Percentiles rank a stretch among this genome's conserved stretches.
Evolutionary conservation across 1,284 basidiomycete genomes (phyloP).

Genomic region (Irpex sp.): DNA sequence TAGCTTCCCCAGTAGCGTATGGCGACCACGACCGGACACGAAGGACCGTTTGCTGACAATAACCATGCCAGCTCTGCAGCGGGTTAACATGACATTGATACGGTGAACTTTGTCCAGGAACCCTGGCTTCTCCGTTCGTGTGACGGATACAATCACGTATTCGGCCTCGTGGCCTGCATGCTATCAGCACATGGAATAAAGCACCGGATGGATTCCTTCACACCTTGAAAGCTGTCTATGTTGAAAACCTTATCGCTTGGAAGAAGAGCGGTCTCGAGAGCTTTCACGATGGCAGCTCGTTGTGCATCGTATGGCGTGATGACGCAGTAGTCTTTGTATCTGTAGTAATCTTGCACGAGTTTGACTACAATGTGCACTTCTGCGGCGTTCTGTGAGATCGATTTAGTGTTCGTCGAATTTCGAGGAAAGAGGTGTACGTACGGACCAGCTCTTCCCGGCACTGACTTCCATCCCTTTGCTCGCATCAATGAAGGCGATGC

Average conservation of each 20-base stretch:
- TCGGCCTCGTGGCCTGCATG: constrained; percentile 37
- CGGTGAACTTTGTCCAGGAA: constrained; percentile 35
- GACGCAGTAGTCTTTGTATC: constrained; percentile 30
- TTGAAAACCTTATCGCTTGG: constrained; percentile 37
- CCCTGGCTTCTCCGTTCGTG: constrained; percentile 34
- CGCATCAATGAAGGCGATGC: constrained; percentile 37
- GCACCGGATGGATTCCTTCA: neutral
- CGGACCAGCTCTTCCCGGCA: constrained; percentile 37
- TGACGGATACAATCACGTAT: constrained; percentile 38
- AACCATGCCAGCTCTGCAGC: constrained; percentile 38
- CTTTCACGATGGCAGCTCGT: constrained; percentile 30
- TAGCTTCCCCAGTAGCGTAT: constrained; percentile 32
- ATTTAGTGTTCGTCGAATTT: neutral
- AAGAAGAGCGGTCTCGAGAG: constrained; percentile 26
- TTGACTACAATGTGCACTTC: constrained; percentile 36
- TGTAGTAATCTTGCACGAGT: constrained; percentile 34
- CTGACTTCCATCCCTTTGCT: constrained; percentile 31
- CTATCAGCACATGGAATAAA: neutral
- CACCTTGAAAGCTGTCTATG: constrained; percentile 44
- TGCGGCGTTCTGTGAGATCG: constrained; percentile 31
- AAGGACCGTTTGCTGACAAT: constrained; percentile 35
- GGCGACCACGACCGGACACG: constrained; percentile 18
- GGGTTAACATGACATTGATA: constrained; percentile 43
- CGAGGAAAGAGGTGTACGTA: constrained; percentile 17
- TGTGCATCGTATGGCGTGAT: constrained; percentile 48